Base-by-base conservation (phyloP, 768 basidiomycete genomes). In the Symmetrospora coprosmae region DNA sequence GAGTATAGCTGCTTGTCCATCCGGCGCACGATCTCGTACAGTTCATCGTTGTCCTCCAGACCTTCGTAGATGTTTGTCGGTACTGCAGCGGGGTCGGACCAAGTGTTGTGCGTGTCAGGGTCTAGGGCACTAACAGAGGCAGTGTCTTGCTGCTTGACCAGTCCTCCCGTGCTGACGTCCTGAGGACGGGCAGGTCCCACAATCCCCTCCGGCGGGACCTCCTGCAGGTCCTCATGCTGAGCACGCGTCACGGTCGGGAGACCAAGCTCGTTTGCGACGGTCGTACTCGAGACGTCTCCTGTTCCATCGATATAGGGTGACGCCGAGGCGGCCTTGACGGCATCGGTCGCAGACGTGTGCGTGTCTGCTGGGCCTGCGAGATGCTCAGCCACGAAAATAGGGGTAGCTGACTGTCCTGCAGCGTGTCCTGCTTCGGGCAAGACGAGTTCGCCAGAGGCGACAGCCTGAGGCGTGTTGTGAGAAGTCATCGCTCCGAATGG, bases 1-100 rank as follows among this genome's bases (percentile, higher is more conserved):
- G 73, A 70, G 52, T 73, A 73, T 11, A 76, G 66, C 72, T 75
- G 74, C 75, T 76, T 76, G 68, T 76, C 74, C 66, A 76, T 75
- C 28, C 74, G 67, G 23, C 76, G 49, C 23, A 76, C 66, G 27
- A 77, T 67, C 31, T 72, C 70, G 62, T 72, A 73, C 0, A 77
- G 65, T 38, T 76, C 71, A 23, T 76, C 74, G 61, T 76, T 75
- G 38, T 71, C n/a, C n/a, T n/a, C 65, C n/a, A 77, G 45, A 13
- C 74, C 75, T 52, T 40, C 23, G 48, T 50, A 48, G 50, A 49
- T 28, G 25, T 61, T 35, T n/a, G 39, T 61, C 16, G 60, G 60
- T 19, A 49, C 49, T 25, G 38, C 35, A 4, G 13, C 37, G 21
- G 48, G 60, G 31, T 58, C 7, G 7, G 31, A 27, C 55, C 55